Conservation (phyloP, 2,329 filamentous ascomycete species). For the Lachnellula occidentalis region DNA sequence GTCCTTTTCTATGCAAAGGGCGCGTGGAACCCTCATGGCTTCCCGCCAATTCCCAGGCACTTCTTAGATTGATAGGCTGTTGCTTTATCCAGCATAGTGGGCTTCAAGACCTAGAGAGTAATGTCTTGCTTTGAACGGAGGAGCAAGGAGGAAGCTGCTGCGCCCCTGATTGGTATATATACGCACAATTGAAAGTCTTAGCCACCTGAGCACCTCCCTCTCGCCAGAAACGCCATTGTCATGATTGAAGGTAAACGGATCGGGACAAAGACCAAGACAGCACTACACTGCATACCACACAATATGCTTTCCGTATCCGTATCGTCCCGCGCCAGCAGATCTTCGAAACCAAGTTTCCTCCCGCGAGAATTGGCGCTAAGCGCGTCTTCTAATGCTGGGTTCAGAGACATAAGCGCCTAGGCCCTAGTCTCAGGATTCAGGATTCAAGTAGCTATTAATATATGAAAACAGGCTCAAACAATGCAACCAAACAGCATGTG, state of each 20-base stretch:
- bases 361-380: neutral
- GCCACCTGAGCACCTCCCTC: neutral
- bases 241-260: neutral
- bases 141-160: neutral
- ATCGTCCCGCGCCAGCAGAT: neutral
- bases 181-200: neutral
- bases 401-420: no score
- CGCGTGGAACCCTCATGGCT: neutral
- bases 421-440: no score
- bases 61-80: neutral
- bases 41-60: neutral
- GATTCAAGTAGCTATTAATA: neutral
- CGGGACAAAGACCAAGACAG: no score
- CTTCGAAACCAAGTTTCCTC: neutral
- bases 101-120: no score
- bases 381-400: no score
- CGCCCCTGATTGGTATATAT: neutral
- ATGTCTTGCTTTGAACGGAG: no score
- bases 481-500: no score
- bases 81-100: no score
- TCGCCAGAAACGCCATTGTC: neutral
- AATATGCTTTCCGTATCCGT: neutral
- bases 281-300: no score
- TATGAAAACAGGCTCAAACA: neutral
- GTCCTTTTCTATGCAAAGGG: neutral